Evolutionary conservation across 257 asterid genomes (phyloP).

Genomic region (Solanum lignicaule): DNA sequence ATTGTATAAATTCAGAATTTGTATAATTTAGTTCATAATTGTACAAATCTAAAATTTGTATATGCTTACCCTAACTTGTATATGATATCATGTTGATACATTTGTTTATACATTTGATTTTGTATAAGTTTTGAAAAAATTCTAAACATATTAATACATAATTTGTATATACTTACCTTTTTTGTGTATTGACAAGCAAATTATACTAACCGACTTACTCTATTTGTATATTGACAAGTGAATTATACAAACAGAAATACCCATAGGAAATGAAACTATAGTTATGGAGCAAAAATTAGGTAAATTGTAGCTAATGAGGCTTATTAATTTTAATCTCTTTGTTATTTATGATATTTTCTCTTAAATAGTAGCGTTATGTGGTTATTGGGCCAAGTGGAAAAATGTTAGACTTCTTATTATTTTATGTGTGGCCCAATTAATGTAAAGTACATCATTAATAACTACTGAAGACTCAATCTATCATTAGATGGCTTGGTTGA

Average conservation of each 20-base stretch:
- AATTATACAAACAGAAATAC: too few species aligned
- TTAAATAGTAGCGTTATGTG: background rate
- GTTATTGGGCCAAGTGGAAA: background rate
- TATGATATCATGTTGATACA: background rate
- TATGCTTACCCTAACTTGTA: background rate
- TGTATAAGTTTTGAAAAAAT: background rate
- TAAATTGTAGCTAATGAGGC: too few species aligned
- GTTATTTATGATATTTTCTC: background rate
- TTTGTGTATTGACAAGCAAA: background rate
- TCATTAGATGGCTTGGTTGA: background rate
- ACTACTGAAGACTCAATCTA: too few species aligned
- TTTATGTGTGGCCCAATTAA: background rate
- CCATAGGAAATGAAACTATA: background rate
- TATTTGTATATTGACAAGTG: background rate
- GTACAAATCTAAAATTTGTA: background rate
- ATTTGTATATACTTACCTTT: background rate
- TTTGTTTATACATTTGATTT: background rate
- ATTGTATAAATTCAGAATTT: too few species aligned
- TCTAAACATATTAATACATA: background rate
- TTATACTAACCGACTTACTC: background rate
- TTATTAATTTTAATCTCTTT: background rate
- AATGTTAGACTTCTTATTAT: background rate
- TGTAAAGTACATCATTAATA: background rate
- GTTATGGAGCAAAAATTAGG: background rate
- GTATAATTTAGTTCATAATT: background rate